Percentiles rank a stretch among this genome's conserved stretches.
Evolutionary conservation across 192 early-diverging fungal species (phyloP).

Genomic region (Backusella mclennaniae): DNA sequence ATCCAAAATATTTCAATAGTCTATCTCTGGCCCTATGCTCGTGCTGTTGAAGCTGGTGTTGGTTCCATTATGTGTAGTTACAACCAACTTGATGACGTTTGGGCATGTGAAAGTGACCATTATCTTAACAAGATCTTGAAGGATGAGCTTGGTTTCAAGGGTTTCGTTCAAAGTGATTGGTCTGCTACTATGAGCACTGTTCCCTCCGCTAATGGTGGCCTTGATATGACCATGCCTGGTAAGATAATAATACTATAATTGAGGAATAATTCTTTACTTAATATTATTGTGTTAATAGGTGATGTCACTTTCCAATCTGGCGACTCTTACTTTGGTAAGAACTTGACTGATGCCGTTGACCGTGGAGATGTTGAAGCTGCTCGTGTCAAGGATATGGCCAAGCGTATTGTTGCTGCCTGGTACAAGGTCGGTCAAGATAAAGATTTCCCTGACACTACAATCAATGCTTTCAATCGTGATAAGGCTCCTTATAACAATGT

Average conservation of each 20-base stretch:
- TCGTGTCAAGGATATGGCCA: constrained; percentile 14
- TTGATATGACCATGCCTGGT: constrained; percentile 43
- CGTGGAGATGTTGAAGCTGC: neutral
- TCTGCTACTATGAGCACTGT: constrained; percentile 37
- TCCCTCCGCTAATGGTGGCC: constrained; percentile 34
- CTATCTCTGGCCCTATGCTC: constrained; percentile 56
- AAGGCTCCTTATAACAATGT: constrained; percentile 17
- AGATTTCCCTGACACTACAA: constrained; percentile 7
- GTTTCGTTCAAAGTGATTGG: constrained; percentile 64
- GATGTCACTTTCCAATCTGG: constrained; percentile 19
- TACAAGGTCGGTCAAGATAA: constrained; percentile 33
- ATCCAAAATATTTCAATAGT: constrained; percentile 17
- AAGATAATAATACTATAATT: constrained; percentile 17
- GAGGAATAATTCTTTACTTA: constrained; percentile 26
- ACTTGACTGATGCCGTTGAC: constrained; percentile 16
- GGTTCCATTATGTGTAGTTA: constrained; percentile 65
- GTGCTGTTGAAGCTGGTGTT: constrained; percentile 53
- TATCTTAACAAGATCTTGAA: constrained; percentile 49
- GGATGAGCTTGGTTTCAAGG: constrained; percentile 53
- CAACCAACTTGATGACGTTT: constrained; percentile 52
- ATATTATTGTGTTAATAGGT: neutral
- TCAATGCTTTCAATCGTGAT: constrained; percentile 13
- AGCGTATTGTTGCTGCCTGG: constrained; percentile 35
- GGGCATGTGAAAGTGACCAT: constrained; percentile 53
- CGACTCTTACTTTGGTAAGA: constrained; percentile 28